Conservation (phyloP, 163 green algal species). For the Scenedesmus sp. region DNA sequence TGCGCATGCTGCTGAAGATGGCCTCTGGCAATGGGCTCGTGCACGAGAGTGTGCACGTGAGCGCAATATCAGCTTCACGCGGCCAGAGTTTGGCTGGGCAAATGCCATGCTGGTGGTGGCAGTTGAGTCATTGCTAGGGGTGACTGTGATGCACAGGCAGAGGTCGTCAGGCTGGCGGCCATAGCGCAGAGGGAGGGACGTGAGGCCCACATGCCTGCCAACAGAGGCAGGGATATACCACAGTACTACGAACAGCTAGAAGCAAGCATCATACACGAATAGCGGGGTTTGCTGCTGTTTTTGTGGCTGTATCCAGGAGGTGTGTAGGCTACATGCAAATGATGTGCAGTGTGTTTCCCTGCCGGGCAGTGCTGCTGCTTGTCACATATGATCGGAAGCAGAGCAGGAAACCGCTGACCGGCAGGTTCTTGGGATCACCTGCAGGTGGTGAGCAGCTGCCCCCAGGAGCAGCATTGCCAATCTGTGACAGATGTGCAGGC, state of each 20-base stretch:
- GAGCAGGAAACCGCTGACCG: no score
- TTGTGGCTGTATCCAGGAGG: not conserved
- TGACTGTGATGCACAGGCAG: conserved; percentile 64
- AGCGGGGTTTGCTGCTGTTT: not conserved
- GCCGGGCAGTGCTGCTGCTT: no score
- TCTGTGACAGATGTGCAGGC: no score
- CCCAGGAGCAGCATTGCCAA: no score
- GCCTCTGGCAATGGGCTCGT: conserved; percentile 70
- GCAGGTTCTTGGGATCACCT: no score
- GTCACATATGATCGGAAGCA: no score
- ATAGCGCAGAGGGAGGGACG: conserved; percentile 12
- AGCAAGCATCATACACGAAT: conserved; percentile 52
- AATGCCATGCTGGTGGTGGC: conserved; percentile 75
- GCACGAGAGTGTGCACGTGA: conserved; percentile 72
- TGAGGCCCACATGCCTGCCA: conserved; percentile 14
- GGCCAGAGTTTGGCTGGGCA: conserved; percentile 75
- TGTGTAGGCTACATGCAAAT: no score
- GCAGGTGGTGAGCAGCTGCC: no score
- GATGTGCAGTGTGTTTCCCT: no score
- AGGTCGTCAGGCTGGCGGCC: conserved; percentile 46
- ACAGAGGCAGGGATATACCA: conserved; percentile 51
- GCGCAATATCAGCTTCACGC: conserved; percentile 56
- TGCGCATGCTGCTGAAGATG: conserved; percentile 57
- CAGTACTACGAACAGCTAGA: conserved; percentile 62
- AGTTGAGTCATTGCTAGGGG: conserved; percentile 59